Evolutionary conservation across 1,284 basidiomycete genomes (phyloP).

Genomic region (Ganoderma meredithae): DNA sequence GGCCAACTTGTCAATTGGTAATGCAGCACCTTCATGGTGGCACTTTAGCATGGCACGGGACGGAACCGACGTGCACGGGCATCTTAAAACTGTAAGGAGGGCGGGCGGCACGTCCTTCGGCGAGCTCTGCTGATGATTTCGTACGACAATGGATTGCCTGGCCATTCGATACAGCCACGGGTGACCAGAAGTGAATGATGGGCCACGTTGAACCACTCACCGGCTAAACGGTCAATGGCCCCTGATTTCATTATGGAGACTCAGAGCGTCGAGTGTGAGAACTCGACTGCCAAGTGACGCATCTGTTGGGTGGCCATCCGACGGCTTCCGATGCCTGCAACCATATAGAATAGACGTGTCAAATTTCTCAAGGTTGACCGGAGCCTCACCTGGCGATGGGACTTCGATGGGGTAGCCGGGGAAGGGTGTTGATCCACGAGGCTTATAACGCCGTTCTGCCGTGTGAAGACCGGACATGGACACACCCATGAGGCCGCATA

Average conservation of each 20-base stretch:
- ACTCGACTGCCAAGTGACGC: background rate
- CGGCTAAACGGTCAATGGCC: background rate
- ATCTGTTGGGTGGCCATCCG: background rate
- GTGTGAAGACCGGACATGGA: conserved; percentile 8
- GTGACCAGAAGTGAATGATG: background rate
- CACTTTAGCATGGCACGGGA: background rate
- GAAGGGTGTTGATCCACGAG: conserved; percentile 15
- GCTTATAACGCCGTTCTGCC: conserved; percentile 7
- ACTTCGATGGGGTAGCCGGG: conserved; percentile 2
- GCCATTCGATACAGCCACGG: background rate
- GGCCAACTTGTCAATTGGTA: background rate
- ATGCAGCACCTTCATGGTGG: background rate
- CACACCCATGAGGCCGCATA: conserved; percentile 14
- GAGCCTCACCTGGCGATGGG: background rate
- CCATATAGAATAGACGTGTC: background rate
- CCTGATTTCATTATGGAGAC: conserved; percentile 8
- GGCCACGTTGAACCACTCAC: background rate
- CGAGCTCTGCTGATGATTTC: background rate
- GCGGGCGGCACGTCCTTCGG: background rate
- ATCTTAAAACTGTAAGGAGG: background rate
- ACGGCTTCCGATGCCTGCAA: background rate
- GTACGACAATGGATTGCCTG: background rate
- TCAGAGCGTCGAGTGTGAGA: background rate
- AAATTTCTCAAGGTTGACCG: background rate
- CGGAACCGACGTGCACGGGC: conserved; percentile 3